A percentile compares a stretch with the other conserved stretches of the same genome.
Conservation (phyloP, 225 moss, liverwort and hornwort genomes). For the Sphagnum tenellum region DNA sequence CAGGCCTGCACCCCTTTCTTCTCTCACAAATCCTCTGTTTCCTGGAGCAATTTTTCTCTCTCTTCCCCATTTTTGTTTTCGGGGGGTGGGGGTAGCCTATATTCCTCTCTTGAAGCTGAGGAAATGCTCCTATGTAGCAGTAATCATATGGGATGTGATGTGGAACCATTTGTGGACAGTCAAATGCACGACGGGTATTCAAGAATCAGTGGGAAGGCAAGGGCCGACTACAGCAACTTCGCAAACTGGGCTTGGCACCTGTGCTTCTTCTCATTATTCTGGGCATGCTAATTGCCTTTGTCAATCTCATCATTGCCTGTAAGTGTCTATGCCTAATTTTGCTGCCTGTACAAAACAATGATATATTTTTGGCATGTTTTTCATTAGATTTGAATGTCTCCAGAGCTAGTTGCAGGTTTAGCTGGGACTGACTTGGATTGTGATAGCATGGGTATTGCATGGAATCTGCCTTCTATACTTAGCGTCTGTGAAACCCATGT, state of each 20-base stretch:
- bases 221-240: conserved; percentile 70
- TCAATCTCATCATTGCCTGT: conserved; percentile 72
- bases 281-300: conserved; percentile 52
- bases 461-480: too few species aligned
- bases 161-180: conserved; percentile 15
- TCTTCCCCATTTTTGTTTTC: neutral
- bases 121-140: too few species aligned
- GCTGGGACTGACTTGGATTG: too few species aligned
- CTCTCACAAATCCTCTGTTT: neutral
- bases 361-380: too few species aligned
- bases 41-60: neutral
- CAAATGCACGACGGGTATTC: conserved; percentile 79
- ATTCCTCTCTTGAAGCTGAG: too few species aligned
- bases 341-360: too few species aligned
- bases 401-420: too few species aligned
- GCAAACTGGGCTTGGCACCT: conserved; percentile 86
- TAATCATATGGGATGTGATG: neutral
- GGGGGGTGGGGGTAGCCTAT: too few species aligned
- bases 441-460: too few species aligned
- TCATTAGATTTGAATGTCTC: too few species aligned
- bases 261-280: conserved; percentile 68
- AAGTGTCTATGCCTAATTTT: conserved; percentile 8
- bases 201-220: conserved; percentile 77
- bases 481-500: too few species aligned
- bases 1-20: neutral